These are phyloP conservation scores for Aspergillus carlsbadensis DNA, from an alignment of 495 filamentous ascomycete genomes.

Conservation along the genomic window DNA sequence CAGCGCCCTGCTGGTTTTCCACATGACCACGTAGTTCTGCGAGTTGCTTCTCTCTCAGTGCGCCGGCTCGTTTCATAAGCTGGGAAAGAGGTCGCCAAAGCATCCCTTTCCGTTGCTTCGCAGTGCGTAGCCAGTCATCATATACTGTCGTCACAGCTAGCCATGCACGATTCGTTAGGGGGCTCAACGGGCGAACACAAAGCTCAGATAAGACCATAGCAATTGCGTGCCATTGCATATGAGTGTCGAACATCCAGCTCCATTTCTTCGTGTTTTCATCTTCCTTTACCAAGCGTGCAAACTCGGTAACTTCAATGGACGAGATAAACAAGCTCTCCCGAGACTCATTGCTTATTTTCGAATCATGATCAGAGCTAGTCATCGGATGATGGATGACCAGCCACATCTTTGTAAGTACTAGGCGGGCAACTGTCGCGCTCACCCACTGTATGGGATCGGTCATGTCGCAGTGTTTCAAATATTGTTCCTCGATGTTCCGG, in stretches of 20 bases:
- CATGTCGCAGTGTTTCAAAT: conserved; percentile 63
- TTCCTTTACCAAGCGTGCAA: conserved; percentile 59
- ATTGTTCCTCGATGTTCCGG: conserved; percentile 56
- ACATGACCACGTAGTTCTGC: conserved; percentile 29
- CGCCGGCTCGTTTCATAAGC: conserved; percentile 64
- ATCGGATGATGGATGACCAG: conserved; percentile 62
- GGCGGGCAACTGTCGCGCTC: conserved; percentile 63
- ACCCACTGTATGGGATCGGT: conserved; percentile 67
- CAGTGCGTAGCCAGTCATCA: conserved; percentile 47
- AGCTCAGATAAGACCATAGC: conserved; percentile 74
- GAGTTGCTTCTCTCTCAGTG: conserved; percentile 32
- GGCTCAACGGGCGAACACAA: conserved; percentile 65
- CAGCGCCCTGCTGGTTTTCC: conserved; percentile 12
- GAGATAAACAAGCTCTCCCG: conserved; percentile 73
- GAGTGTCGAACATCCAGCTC: conserved; percentile 79
- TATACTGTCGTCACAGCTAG: conserved; percentile 63
- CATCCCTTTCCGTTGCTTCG: conserved; percentile 57
- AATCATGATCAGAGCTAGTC: conserved; percentile 34
- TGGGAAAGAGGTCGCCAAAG: conserved; percentile 75
- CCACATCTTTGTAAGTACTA: conserved; percentile 70
- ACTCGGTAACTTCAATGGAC: conserved; percentile 75
- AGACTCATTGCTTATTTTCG: conserved; percentile 52
- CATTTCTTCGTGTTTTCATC: conserved; percentile 63
- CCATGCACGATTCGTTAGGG: conserved; percentile 81
- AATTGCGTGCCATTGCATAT: conserved; percentile 80